Evolutionary conservation across 345 rosid genomes (phyloP).

Genomic region (Kandelia obovata): DNA sequence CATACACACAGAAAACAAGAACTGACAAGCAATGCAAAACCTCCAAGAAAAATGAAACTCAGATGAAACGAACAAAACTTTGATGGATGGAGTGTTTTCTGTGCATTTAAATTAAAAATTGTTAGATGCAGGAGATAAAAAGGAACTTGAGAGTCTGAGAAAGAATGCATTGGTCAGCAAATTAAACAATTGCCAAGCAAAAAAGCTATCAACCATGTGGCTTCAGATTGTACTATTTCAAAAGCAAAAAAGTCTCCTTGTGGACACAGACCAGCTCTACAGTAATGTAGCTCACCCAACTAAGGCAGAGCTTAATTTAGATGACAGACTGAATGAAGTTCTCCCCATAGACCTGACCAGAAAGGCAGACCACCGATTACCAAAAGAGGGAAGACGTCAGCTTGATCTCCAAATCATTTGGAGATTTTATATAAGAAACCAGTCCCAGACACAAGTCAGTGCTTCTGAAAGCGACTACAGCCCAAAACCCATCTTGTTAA

Average conservation of each 20-base stretch:
- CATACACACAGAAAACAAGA: background rate
- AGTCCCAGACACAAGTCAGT: no score
- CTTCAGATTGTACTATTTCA: no score
- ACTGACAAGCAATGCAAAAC: background rate
- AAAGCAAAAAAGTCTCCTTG: no score
- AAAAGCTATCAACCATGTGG: no score
- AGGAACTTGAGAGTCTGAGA: background rate
- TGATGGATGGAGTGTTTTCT: background rate
- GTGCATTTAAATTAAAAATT: background rate
- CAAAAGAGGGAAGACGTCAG: background rate
- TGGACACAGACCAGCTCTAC: no score
- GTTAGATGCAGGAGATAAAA: background rate
- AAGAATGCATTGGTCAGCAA: background rate
- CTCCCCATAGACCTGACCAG: no score
- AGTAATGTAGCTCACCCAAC: no score
- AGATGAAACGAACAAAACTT: background rate
- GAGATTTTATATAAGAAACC: no score
- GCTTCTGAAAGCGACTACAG: no score
- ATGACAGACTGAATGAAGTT: no score
- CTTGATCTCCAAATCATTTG: background rate
- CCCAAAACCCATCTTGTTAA: background rate
- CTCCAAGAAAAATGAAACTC: background rate
- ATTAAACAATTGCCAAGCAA: background rate
- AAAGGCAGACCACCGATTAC: background rate
- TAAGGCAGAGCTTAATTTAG: no score